phyloP scores from a whole-genome alignment of 1,284 basidiomycete genomes.

The Erythrobasidium hasegawianum region DNA sequence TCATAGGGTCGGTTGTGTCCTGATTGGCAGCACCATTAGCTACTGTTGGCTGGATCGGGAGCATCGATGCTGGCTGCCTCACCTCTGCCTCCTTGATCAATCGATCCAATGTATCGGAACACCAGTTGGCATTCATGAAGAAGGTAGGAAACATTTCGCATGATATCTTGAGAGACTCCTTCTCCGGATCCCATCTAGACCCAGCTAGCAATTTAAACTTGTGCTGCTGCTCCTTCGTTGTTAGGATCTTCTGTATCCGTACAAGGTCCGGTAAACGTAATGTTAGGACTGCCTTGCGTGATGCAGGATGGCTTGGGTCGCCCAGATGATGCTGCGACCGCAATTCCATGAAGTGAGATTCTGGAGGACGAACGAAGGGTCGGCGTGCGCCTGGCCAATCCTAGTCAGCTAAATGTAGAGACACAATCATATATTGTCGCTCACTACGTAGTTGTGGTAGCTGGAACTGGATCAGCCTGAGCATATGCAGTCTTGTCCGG shows the following conservation, averaged over 20 bases:
- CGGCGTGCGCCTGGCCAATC: slow-evolving; percentile 43
- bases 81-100: slow-evolving; percentile 49
- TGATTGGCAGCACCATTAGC: slow-evolving; percentile 17
- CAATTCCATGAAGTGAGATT: slow-evolving; percentile 41
- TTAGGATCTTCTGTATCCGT: neutral
- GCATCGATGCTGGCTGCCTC: slow-evolving; percentile 21
- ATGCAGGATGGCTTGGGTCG: slow-evolving; percentile 47
- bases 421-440: slow-evolving; percentile 6
- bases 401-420: neutral
- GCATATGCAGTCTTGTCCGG: slow-evolving; percentile 41
- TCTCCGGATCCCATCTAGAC: slow-evolving; percentile 39
- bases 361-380: slow-evolving; percentile 45
- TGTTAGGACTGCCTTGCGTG: slow-evolving; percentile 48
- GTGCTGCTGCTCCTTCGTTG: slow-evolving; percentile 39
- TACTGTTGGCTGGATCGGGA: neutral
- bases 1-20: slow-evolving; percentile 41
- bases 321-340: slow-evolving; percentile 50
- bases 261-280: slow-evolving; percentile 45
- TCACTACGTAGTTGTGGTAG: slow-evolving; percentile 41
- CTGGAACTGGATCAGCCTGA: slow-evolving; percentile 44
- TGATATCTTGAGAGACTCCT: slow-evolving; percentile 46
- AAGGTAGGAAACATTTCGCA: slow-evolving; percentile 49
- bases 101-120: slow-evolving; percentile 50
- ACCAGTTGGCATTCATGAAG: slow-evolving; percentile 52
- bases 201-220: slow-evolving; percentile 51